These are phyloP conservation scores for Chalciporus chontae DNA, from an alignment of 768 basidiomycete species.

Conservation along the genomic window DNA sequence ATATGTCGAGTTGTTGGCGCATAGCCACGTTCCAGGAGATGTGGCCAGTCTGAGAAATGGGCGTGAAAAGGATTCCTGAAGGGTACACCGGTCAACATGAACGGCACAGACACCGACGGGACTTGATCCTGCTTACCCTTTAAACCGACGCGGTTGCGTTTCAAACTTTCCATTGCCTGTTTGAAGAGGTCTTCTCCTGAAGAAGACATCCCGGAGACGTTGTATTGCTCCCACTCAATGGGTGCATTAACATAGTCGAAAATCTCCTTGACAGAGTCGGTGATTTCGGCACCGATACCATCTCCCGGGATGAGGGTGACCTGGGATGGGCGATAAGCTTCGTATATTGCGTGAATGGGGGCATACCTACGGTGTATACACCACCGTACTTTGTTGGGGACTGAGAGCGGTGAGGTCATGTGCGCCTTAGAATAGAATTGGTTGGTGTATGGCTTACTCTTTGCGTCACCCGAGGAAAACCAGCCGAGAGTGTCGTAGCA, in stretches of 20 bases:
- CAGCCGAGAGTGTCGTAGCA: constrained; percentile 75
- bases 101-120: background rate
- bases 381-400: constrained; percentile 88
- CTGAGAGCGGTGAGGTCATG: constrained; percentile 37
- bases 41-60: constrained; percentile 92
- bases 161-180: constrained; percentile 96
- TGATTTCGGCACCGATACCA: constrained; percentile 95
- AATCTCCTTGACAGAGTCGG: constrained; percentile 98
- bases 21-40: constrained; percentile 99
- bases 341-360: constrained; percentile 1
- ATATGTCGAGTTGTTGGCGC: constrained; percentile 99
- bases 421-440: background rate
- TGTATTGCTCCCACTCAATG: constrained; percentile 98
- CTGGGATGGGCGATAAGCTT: constrained; percentile 39
- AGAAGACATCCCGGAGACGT: constrained; percentile 94
- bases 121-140: constrained; percentile 62
- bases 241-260: constrained; percentile 97
- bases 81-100: constrained; percentile 2
- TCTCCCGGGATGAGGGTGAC: constrained; percentile 98
- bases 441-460: constrained; percentile 45
- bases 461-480: constrained; percentile 71
- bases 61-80: constrained; percentile 96
- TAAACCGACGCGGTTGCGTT: constrained; percentile 95
- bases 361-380: constrained; percentile 72
- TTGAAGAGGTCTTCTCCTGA: constrained; percentile 94